Conservation (phyloP, 2,329 filamentous ascomycete species). For the Orbilia oligospora region DNA sequence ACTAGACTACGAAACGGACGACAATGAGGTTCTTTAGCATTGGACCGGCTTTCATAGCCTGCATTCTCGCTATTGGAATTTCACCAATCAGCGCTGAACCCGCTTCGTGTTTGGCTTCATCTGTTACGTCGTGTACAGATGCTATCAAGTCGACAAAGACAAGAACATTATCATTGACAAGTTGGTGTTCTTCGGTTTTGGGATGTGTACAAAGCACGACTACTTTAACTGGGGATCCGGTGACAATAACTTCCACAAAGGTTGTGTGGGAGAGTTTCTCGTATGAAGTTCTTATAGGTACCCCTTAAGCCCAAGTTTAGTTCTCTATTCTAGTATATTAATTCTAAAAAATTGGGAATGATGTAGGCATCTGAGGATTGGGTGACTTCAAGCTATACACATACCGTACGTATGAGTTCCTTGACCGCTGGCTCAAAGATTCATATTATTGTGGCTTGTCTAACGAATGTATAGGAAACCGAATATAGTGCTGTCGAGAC, state of each 20-base stretch:
- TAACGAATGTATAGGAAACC: conserved; percentile 17
- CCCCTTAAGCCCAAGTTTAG: too few relatives aligned
- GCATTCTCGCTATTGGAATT: conserved; percentile 7
- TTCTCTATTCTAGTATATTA: too few relatives aligned
- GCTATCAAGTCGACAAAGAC: conserved; percentile 46
- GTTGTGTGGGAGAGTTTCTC: conserved; percentile 24
- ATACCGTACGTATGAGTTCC: conserved; percentile 10
- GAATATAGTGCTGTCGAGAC: conserved; percentile 21
- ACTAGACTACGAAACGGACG: not conserved
- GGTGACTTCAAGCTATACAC: not conserved
- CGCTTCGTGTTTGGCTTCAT: conserved; percentile 9
- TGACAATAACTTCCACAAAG: conserved; percentile 30
- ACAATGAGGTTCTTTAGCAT: conserved; percentile 21
- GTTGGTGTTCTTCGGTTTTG: conserved; percentile 50
- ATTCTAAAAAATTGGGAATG: too few relatives aligned
- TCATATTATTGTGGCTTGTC: too few relatives aligned
- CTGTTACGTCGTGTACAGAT: conserved; percentile 39
- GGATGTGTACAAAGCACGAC: conserved; percentile 43
- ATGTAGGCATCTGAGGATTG: conserved; percentile 15
- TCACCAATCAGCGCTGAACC: conserved; percentile 21
- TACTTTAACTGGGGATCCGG: conserved; percentile 42
- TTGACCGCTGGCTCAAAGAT: too few relatives aligned
- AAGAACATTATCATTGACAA: conserved; percentile 26
- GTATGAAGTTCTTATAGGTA: conserved; percentile 16
- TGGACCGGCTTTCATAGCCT: not conserved